Percentiles rank a stretch among this genome's conserved stretches.
Conservation (phyloP, 2,329 filamentous ascomycete species). For the Fusarium fujikuroi region DNA sequence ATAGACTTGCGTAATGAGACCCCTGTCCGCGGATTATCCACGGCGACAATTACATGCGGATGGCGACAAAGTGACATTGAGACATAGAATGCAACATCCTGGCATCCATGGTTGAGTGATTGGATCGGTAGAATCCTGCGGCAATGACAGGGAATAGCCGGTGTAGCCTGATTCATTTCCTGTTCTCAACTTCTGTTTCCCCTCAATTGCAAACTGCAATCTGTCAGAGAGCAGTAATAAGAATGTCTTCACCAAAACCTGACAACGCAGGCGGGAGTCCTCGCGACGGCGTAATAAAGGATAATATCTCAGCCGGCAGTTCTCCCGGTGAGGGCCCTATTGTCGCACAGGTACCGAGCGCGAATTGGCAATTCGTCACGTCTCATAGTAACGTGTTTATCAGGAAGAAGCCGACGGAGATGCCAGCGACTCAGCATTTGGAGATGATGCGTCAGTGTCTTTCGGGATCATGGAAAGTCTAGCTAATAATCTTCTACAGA, state of each 20-base stretch:
- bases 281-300: not conserved
- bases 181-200: not conserved
- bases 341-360: not conserved
- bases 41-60: not conserved
- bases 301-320: not conserved
- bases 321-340: not conserved
- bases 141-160: not conserved
- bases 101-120: not conserved
- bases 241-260: not conserved
- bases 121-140: not conserved
- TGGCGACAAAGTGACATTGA: not conserved
- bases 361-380: accelerated
- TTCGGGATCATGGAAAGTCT: accelerated
- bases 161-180: not conserved
- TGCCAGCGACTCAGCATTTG: not conserved
- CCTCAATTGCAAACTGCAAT: not conserved
- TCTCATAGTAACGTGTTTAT: not conserved
- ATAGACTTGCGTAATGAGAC: too few species aligned
- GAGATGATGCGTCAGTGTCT: not conserved
- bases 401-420: not conserved
- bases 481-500: not conserved
- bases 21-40: not conserved
- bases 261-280: not conserved
- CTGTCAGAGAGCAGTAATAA: not conserved
- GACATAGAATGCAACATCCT: not conserved